These are phyloP conservation scores for Candida methanosorbosa DNA, from an alignment of 805 yeast genomes.

Conservation along the genomic window DNA sequence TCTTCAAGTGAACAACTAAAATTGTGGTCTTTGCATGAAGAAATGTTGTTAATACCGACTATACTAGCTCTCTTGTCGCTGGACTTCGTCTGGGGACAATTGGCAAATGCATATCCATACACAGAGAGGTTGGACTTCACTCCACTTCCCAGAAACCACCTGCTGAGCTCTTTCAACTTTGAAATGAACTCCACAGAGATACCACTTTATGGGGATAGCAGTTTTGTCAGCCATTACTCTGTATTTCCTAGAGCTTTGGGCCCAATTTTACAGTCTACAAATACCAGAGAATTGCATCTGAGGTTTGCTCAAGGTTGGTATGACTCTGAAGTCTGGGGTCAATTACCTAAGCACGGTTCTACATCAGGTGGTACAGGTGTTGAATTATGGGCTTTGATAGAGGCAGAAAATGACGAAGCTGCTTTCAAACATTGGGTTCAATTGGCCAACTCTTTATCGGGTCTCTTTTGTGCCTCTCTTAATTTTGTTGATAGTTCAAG, in stretches of 20 bases:
- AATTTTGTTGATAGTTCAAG: conserved; percentile 76
- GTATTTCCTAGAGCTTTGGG: conserved; percentile 77
- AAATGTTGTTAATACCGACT: no score
- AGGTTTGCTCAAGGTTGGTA: conserved; percentile 93
- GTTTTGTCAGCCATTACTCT: conserved; percentile 37
- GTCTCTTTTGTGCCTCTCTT: conserved; percentile 90
- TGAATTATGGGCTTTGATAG: conserved; percentile 83
- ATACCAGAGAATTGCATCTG: conserved; percentile 69
- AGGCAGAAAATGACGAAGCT: conserved; percentile 43
- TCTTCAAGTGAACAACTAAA: no score
- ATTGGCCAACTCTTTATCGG: conserved; percentile 71
- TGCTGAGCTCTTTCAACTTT: conserved; percentile 67
- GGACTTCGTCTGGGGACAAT: neutral
- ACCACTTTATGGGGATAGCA: conserved; percentile 12
- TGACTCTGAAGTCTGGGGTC: conserved; percentile 86
- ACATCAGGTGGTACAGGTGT: conserved; percentile 91
- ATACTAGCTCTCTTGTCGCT: neutral
- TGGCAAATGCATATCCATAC: conserved; percentile 34
- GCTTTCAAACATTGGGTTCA: conserved; percentile 64
- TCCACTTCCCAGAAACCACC: conserved; percentile 67
- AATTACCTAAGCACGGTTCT: conserved; percentile 62
- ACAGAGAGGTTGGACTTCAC: conserved; percentile 51
- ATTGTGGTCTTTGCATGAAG: no score
- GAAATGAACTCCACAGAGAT: conserved; percentile 43
- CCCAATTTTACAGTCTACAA: conserved; percentile 59